These are phyloP conservation scores for Aspergillus pseudoglaucus DNA, from an alignment of 2,329 filamentous ascomycete species.

Conservation along the genomic window DNA sequence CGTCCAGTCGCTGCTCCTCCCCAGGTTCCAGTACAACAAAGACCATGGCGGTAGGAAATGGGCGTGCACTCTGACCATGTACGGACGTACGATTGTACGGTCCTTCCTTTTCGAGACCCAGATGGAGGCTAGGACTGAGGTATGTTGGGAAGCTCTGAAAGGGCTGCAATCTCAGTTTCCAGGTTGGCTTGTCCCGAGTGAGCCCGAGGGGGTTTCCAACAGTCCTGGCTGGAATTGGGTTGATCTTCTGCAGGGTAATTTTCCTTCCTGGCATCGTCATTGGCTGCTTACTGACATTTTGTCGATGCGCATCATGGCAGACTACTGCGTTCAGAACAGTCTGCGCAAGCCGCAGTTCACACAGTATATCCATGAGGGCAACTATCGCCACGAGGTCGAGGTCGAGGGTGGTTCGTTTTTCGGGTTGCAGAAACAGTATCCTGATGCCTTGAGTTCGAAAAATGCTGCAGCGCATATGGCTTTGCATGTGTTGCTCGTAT, in stretches of 20 bases:
- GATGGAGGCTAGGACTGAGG: slow-evolving; percentile 16
- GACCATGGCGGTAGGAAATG: slow-evolving; percentile 11
- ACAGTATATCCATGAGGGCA: slow-evolving; percentile 14
- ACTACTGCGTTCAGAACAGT: slow-evolving; percentile 16
- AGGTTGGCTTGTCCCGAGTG: slow-evolving; percentile 22
- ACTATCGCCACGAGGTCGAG: slow-evolving; percentile 22
- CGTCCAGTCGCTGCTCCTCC: slow-evolving; percentile 18
- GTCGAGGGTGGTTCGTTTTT: slow-evolving; percentile 16
- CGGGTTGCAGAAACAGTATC: slow-evolving; percentile 13
- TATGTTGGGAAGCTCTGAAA: slow-evolving; percentile 22
- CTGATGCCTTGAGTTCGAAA: slow-evolving; percentile 18
- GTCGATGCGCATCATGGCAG: slow-evolving; percentile 7
- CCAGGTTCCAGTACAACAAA: slow-evolving; percentile 18
- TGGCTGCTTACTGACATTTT: background rate
- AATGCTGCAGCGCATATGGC: slow-evolving; percentile 23
- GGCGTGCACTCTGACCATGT: slow-evolving; percentile 24
- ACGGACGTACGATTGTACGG: slow-evolving; percentile 20
- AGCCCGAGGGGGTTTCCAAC: slow-evolving; percentile 13
- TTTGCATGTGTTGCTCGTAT: slow-evolving; percentile 18
- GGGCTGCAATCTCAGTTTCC: slow-evolving; percentile 17
- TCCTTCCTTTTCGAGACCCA: slow-evolving; percentile 7
- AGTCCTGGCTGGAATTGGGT: slow-evolving; percentile 23
- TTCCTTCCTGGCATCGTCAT: background rate
- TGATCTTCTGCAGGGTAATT: slow-evolving; percentile 21
- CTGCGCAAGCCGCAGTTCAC: slow-evolving; percentile 15